phyloP scores from a whole-genome alignment of 164 flowering plant genomes.

The Protea cynaroides region DNA sequence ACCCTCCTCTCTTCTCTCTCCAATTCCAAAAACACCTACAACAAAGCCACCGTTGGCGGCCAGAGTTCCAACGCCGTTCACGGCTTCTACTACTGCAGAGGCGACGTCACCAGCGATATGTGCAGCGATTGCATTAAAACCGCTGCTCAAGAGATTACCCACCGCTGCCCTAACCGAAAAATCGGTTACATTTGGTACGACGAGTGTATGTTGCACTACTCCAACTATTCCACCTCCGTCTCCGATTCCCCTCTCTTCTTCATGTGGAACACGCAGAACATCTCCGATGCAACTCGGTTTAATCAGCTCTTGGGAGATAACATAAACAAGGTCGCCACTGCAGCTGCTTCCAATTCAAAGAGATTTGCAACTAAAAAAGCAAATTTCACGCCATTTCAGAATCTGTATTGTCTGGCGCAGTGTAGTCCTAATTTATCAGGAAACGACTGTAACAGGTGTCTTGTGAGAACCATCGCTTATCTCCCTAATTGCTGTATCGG shows the following conservation, averaged over 20 bases:
- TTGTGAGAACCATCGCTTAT: not conserved
- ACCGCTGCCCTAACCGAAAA: constrained; percentile 12
- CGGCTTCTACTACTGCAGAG: constrained; percentile 23
- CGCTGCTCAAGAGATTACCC: not conserved
- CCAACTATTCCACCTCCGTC: constrained; percentile 9
- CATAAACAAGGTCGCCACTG: not conserved
- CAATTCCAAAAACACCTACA: constrained; percentile 2
- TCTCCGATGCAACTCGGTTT: constrained; percentile 10
- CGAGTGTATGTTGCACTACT: constrained; percentile 29
- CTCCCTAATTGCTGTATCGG: constrained; percentile 17
- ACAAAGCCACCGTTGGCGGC: constrained; percentile 17
- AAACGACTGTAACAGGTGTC: constrained; percentile 24
- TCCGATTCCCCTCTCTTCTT: not conserved
- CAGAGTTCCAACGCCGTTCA: constrained; percentile 2
- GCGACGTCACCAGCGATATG: constrained; percentile 21
- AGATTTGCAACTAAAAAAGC: constrained; percentile 10
- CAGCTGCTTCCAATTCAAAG: not conserved
- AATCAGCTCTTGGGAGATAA: not conserved
- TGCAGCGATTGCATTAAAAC: not conserved
- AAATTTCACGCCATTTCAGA: constrained; percentile 10
- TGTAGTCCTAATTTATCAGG: constrained; percentile 32
- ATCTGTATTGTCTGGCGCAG: constrained; percentile 28
- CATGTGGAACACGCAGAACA: not conserved
- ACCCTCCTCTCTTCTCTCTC: constrained; percentile 14
- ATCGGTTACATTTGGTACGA: constrained; percentile 19